These are phyloP conservation scores for Nicotiana knightiana DNA, from an alignment of 257 asterid species.

Conservation along the genomic window DNA sequence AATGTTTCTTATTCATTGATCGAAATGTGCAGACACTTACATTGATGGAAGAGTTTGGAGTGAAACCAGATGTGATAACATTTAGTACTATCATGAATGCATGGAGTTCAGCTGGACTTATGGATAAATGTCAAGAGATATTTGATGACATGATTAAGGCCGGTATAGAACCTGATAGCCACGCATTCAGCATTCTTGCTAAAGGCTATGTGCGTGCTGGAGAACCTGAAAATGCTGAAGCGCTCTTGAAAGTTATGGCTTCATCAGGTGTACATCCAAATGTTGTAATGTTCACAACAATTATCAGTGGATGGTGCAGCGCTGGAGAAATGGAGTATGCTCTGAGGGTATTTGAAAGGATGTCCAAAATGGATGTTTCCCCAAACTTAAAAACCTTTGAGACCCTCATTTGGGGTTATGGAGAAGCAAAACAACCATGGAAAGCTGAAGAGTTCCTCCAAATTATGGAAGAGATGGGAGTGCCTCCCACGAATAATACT, in stretches of 20 bases:
- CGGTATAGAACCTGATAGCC: constrained; percentile 70
- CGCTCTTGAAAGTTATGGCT: constrained; percentile 46
- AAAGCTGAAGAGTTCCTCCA: constrained; percentile 71
- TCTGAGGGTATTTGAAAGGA: constrained; percentile 40
- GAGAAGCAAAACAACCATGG: constrained; percentile 90
- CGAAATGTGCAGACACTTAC: constrained; percentile 41
- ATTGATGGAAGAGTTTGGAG: constrained; percentile 76
- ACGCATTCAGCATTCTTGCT: constrained; percentile 86
- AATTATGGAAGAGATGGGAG: constrained; percentile 52
- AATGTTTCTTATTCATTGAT: background rate
- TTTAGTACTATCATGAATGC: constrained; percentile 95
- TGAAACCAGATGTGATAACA: constrained; percentile 82
- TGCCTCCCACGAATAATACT: constrained; percentile 48
- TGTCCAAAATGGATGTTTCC: constrained; percentile 54
- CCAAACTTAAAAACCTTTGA: constrained; percentile 81
- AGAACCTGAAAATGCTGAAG: constrained; percentile 69
- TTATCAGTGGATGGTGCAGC: constrained; percentile 97
- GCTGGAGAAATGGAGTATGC: constrained; percentile 74
- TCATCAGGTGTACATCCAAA: constrained; percentile 57
- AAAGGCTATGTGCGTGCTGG: constrained; percentile 88
- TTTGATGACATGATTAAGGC: constrained; percentile 70
- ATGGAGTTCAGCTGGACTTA: constrained; percentile 81
- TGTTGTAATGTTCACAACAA: constrained; percentile 80
- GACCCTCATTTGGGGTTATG: constrained; percentile 92
- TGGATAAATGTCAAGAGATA: constrained; percentile 73